Conservation (phyloP, 1,139 yeast species). For the Pichia sp. region DNA sequence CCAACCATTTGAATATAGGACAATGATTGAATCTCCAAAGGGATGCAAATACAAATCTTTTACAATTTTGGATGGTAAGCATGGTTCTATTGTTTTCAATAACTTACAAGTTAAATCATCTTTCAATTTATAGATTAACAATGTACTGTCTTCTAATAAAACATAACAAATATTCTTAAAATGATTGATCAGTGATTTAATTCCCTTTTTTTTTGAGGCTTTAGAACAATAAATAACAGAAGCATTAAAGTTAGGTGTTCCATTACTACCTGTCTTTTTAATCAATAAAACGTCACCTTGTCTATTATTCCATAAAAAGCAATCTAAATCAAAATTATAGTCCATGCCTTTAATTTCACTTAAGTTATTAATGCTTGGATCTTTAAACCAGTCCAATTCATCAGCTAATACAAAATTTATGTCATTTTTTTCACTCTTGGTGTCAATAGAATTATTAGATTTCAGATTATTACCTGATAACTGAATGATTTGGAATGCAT, state of each 20-base stretch:
- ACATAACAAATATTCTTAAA: slow-evolving; percentile 25
- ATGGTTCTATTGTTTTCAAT: slow-evolving; percentile 23
- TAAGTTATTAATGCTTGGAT: slow-evolving; percentile 11
- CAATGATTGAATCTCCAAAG: slow-evolving; percentile 25
- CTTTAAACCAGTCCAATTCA: slow-evolving; percentile 28
- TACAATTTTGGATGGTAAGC: slow-evolving; percentile 21
- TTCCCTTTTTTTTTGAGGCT: slow-evolving; percentile 11
- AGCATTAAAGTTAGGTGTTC: slow-evolving; percentile 18
- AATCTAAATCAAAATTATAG: slow-evolving; percentile 21
- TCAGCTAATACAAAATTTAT: slow-evolving; percentile 26
- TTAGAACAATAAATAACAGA: slow-evolving; percentile 11
- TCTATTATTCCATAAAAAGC: slow-evolving; percentile 27
- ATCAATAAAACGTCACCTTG: slow-evolving; percentile 26
- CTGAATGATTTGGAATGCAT: slow-evolving; percentile 37
- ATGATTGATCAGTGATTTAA: slow-evolving; percentile 22
- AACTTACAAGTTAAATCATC: slow-evolving; percentile 19
- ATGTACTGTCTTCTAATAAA: slow-evolving; percentile 27
- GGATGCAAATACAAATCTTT: slow-evolving; percentile 24
- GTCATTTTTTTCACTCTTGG: slow-evolving; percentile 13
- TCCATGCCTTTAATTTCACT: slow-evolving; percentile 18
- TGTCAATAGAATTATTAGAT: not conserved
- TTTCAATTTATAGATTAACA: slow-evolving; percentile 24
- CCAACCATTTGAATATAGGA: slow-evolving; percentile 32
- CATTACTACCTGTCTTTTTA: slow-evolving; percentile 10
- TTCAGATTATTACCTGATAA: slow-evolving; percentile 15